A percentile compares a stretch with the other conserved stretches of the same genome.
Conservation (phyloP, 768 basidiomycete genomes). For the Tylopilus sp. region DNA sequence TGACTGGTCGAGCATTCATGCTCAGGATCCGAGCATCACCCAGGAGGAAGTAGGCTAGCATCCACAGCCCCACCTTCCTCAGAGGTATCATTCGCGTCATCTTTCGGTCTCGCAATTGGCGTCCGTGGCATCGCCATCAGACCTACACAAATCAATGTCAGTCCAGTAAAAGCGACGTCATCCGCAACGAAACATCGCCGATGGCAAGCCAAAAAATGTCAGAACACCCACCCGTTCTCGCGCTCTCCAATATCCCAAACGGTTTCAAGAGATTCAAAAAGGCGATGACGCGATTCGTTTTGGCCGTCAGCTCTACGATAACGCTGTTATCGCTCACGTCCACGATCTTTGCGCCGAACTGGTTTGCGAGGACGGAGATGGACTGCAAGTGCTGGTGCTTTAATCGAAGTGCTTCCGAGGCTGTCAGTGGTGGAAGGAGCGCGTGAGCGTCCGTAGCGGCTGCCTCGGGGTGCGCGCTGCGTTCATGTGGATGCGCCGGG, state of each 20-base stretch:
- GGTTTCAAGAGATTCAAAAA: conserved; percentile 90
- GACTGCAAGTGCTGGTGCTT: conserved; percentile 90
- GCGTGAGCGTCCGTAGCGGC: conserved; percentile 13
- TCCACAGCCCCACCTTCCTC: conserved; percentile 68
- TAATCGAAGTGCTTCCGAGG: conserved; percentile 81
- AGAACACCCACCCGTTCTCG: conserved; percentile 75
- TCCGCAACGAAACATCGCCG: neutral
- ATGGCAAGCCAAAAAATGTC: neutral
- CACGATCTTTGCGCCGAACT: conserved; percentile 91
- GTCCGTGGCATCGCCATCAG: conserved; percentile 99
- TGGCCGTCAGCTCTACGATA: conserved; percentile 93
- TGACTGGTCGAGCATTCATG: no score
- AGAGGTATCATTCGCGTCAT: conserved; percentile 54
- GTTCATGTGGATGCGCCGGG: conserved; percentile 79
- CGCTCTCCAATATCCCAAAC: conserved; percentile 94
- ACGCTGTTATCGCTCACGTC: conserved; percentile 94
- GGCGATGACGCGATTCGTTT: conserved; percentile 87
- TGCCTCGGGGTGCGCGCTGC: conserved; percentile 41
- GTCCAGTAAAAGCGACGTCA: no score
- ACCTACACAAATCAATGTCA: conserved; percentile 43
- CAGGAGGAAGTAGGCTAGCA: conserved; percentile 90
- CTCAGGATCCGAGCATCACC: conserved; percentile 42
- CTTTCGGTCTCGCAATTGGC: conserved; percentile 62
- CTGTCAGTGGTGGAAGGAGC: conserved; percentile 54
- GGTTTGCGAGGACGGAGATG: conserved; percentile 77